Evolutionary conservation across 352 stramenopile species (phyloP), one percentile per base, ranked within the genome.

Genomic region (Aphanomyces stellatus): DNA sequence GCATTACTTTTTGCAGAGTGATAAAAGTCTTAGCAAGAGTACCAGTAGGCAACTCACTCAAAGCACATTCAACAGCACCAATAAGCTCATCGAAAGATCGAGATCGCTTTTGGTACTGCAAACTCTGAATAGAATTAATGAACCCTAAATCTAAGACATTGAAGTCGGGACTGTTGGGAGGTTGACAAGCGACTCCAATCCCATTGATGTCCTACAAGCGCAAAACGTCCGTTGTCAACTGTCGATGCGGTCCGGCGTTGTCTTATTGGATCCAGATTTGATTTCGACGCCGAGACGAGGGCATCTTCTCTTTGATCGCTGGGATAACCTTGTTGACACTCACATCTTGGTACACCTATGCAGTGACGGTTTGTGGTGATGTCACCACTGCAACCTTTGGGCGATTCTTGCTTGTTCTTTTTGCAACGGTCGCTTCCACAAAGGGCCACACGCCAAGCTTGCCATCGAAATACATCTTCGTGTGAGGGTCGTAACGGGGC

Each of bases 1-100:
- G 37, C 57, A 65, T 65, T 5, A 53, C 37, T 5, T 53, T 55
- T 33, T 68, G 61, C 25, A 68, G 27, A 28, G 61, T 61, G 17
- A 28, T 10, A 25, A 67, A 67, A 24, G 60, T 62, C 22, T 60
- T 24, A 42, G 42, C 13, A 5, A 65, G 57, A 7, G 10, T 65
- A 15, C 5, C 51, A 48, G 13, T 22, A 17, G 17, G 65, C 48
- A 51, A 24, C 17, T 65, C 64, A 28, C 40, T 27, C 4, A 65
- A 51, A 17, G 40, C 64, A 2, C n/a, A n/a, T 43, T 43, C 17
- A 17, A 43, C 37, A 43, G 37, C 37, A 17, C 17, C 37, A 43
- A 43, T 17, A 43, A 43, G 37, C 37, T 43, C 37, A 43, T 43
- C 37, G 37, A 43, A 17, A 43, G 8, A 17, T 43, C 37, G 37